These are phyloP conservation scores for Globisporangium emineosum DNA, from an alignment of 352 stramenopile genomes.

Conservation along the genomic window DNA sequence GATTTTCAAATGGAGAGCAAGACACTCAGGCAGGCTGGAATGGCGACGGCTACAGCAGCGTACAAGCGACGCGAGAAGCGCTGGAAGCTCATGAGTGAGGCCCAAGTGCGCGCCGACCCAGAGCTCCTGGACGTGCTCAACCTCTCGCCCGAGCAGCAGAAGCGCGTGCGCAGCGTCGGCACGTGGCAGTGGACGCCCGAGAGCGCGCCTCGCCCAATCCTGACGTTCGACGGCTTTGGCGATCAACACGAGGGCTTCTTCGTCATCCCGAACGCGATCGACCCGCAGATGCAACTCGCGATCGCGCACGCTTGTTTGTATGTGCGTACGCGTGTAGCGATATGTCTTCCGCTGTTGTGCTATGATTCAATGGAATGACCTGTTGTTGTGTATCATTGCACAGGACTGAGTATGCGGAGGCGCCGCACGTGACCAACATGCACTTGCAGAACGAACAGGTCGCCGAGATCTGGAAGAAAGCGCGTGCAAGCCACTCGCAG, in stretches of 20 bases:
- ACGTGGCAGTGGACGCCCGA: constrained; percentile 30
- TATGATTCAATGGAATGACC: no score
- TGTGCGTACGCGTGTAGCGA: constrained; percentile 16
- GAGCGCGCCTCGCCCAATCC: constrained; percentile 31
- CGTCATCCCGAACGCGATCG: constrained; percentile 58
- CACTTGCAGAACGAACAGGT: constrained; percentile 58
- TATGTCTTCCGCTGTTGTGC: background rate
- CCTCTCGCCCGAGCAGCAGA: constrained; percentile 28
- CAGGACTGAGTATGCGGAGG: constrained; percentile 67
- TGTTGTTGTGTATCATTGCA: background rate
- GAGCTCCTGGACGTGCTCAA: constrained; percentile 40
- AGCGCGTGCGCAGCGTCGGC: constrained; percentile 32
- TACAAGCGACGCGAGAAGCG: constrained; percentile 81
- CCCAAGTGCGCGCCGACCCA: constrained; percentile 26
- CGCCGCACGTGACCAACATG: constrained; percentile 78
- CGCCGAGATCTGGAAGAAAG: constrained; percentile 47
- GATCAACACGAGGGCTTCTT: constrained; percentile 56
- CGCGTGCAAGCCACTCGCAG: constrained; percentile 27
- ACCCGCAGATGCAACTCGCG: constrained; percentile 43
- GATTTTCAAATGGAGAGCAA: background rate
- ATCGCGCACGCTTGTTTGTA: constrained; percentile 63
- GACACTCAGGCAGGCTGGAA: background rate
- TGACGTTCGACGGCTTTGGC: constrained; percentile 47
- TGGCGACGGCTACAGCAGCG: constrained; percentile 17
- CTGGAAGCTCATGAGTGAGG: constrained; percentile 44